Evolutionary conservation across 2,329 filamentous ascomycete genomes (phyloP).

Genomic region (Pseudocercospora eumusae): DNA sequence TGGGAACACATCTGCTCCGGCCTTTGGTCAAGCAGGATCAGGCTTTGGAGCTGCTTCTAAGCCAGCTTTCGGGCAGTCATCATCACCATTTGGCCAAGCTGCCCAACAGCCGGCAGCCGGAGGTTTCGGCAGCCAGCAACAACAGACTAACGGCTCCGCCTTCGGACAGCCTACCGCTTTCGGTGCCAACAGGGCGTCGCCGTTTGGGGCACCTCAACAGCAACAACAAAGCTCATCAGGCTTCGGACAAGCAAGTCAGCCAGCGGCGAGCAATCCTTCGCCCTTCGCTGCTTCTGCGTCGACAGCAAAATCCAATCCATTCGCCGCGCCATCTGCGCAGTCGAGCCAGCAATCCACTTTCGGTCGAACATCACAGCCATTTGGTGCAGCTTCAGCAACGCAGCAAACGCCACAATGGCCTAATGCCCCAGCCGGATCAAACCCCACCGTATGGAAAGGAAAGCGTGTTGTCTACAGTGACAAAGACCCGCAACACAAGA

Average conservation of each 20-base stretch:
- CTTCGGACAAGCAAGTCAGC: not conserved
- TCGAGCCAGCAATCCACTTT: conserved; percentile 3
- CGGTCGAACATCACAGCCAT: not conserved
- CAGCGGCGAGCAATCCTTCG: conserved; percentile 11
- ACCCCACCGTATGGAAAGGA: conserved; percentile 11
- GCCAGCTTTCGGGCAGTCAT: conserved; percentile 1
- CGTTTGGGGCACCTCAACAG: conserved; percentile 45
- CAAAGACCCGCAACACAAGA: conserved; percentile 9
- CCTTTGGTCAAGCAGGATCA: conserved; percentile 12
- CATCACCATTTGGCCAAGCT: conserved; percentile 3
- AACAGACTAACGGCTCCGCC: conserved; percentile 14
- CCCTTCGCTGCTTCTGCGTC: conserved; percentile 23
- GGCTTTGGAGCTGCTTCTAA: conserved; percentile 13
- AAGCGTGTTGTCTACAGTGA: conserved; percentile 9
- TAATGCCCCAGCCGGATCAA: not conserved
- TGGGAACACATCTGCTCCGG: conserved; percentile 13
- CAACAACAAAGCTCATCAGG: conserved; percentile 16
- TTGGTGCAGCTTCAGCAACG: not conserved
- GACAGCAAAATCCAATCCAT: conserved; percentile 22
- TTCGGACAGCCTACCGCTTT: conserved; percentile 31
- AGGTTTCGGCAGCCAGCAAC: conserved; percentile 14
- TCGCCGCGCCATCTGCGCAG: conserved; percentile 17
- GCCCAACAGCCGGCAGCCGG: conserved; percentile 1
- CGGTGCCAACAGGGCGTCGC: conserved; percentile 33
- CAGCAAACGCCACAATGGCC: not conserved